Percentiles rank a stretch among this genome's conserved stretches.
Conservation (phyloP, 257 asterid genomes). For the Nicotiana tomentosiformis region DNA sequence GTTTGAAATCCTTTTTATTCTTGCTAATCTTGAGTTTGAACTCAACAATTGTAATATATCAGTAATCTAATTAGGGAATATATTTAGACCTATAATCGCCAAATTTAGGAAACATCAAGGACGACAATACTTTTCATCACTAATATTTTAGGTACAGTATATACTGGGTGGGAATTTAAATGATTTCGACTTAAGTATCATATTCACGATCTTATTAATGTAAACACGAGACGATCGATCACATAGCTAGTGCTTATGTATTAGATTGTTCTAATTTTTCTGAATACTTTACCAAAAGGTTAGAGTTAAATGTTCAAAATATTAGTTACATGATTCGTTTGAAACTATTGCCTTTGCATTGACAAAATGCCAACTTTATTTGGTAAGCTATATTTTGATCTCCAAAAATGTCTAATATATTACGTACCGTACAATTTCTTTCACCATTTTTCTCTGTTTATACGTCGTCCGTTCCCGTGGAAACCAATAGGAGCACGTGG, state of each 20-base stretch:
- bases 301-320: neutral
- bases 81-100: neutral
- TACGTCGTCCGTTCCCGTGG: neutral
- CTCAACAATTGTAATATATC: neutral
- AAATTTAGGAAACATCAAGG: neutral
- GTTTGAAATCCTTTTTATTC: too few species aligned
- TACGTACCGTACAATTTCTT: neutral
- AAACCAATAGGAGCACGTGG: neutral
- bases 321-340: neutral
- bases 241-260: too few species aligned
- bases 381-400: neutral
- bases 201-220: neutral
- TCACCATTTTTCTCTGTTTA: neutral
- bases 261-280: too few species aligned
- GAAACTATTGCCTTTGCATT: neutral
- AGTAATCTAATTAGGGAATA: neutral
- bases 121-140: neutral
- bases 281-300: neutral
- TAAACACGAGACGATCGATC: neutral
- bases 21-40: neutral
- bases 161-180: neutral
- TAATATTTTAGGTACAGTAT: neutral
- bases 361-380: neutral
- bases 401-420: neutral
- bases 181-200: neutral